Evolutionary conservation across 352 stramenopile species (phyloP).

Genomic region (Phytophthora podocarpi): DNA sequence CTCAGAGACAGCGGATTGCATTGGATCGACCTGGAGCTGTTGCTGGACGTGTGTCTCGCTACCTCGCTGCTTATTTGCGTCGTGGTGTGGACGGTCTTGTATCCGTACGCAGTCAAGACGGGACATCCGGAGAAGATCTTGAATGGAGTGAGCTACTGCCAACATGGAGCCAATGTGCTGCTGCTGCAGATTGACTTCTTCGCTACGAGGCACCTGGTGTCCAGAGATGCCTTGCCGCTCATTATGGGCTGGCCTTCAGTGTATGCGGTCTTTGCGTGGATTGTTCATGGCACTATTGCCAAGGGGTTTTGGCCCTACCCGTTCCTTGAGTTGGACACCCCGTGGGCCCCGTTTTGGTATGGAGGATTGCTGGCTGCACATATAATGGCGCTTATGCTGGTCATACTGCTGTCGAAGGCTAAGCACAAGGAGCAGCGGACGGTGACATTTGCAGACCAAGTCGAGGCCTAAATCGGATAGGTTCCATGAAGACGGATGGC

Average conservation of each 20-base stretch:
- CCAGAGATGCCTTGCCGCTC: slow-evolving; percentile 59
- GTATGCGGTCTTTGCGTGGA: slow-evolving; percentile 81
- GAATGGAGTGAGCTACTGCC: slow-evolving; percentile 82
- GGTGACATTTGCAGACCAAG: slow-evolving; percentile 6
- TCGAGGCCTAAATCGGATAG: neutral
- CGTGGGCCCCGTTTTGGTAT: slow-evolving; percentile 78
- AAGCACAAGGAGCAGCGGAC: slow-evolving; percentile 35
- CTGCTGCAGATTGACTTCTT: slow-evolving; percentile 75
- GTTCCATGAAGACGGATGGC: too few relatives aligned
- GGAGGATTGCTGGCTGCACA: slow-evolving; percentile 58
- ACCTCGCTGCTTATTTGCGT: slow-evolving; percentile 68
- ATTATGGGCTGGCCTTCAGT: slow-evolving; percentile 63
- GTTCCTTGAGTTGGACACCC: slow-evolving; percentile 76
- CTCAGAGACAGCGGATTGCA: slow-evolving; percentile 24
- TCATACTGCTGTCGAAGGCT: slow-evolving; percentile 53
- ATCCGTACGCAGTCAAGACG: slow-evolving; percentile 58
- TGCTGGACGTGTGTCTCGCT: slow-evolving; percentile 73
- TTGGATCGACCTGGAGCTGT: slow-evolving; percentile 64
- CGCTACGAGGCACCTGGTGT: slow-evolving; percentile 54
- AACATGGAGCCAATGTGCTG: slow-evolving; percentile 76
- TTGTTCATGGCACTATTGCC: slow-evolving; percentile 69
- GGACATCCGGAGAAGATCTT: slow-evolving; percentile 60
- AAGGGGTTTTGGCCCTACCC: slow-evolving; percentile 84
- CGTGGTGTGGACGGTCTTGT: slow-evolving; percentile 81
- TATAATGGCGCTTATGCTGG: slow-evolving; percentile 39